Evolutionary conservation across 2,329 filamentous ascomycete species (phyloP).

Genomic region (Claviceps pazoutovae): DNA sequence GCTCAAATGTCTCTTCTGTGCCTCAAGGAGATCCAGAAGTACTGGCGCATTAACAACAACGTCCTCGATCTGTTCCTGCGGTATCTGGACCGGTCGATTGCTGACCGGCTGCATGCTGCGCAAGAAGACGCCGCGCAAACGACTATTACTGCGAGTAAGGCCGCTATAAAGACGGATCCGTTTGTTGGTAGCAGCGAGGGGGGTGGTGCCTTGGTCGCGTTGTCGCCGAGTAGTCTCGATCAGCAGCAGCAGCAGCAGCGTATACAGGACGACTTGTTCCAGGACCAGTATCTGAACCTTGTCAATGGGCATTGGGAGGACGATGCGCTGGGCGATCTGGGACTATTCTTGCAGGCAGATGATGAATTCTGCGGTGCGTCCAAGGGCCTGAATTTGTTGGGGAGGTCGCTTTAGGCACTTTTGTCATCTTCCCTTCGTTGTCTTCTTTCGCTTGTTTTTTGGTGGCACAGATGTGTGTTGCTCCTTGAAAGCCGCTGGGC

Average conservation of each 20-base stretch:
- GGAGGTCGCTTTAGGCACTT: constrained; percentile 12
- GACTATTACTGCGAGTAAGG: neutral
- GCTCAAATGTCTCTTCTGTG: constrained; percentile 24
- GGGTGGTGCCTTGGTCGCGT: neutral
- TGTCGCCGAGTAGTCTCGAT: neutral
- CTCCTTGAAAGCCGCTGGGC: no score
- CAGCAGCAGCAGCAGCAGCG: constrained; percentile 5
- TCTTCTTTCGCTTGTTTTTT: no score
- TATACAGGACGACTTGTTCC: constrained; percentile 15
- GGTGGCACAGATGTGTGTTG: no score
- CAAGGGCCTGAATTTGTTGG: constrained; percentile 17
- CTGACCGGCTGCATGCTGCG: constrained; percentile 18
- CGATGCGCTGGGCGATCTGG: constrained; percentile 20
- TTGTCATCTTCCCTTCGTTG: neutral
- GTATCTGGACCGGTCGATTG: constrained; percentile 24
- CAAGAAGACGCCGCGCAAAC: constrained; percentile 5
- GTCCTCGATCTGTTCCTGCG: constrained; percentile 24
- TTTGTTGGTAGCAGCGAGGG: constrained; percentile 1
- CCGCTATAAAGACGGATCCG: neutral
- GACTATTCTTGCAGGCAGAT: constrained; percentile 19
- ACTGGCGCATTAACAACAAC: constrained; percentile 26
- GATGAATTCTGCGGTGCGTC: constrained; percentile 14
- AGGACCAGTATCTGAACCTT: constrained; percentile 23
- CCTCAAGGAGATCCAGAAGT: constrained; percentile 25
- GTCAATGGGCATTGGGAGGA: constrained; percentile 23